Evolutionary conservation across 129 eudicot genomes (phyloP), one percentile per base, ranked within the genome.

Genomic region (Pittosporum tobira): DNA sequence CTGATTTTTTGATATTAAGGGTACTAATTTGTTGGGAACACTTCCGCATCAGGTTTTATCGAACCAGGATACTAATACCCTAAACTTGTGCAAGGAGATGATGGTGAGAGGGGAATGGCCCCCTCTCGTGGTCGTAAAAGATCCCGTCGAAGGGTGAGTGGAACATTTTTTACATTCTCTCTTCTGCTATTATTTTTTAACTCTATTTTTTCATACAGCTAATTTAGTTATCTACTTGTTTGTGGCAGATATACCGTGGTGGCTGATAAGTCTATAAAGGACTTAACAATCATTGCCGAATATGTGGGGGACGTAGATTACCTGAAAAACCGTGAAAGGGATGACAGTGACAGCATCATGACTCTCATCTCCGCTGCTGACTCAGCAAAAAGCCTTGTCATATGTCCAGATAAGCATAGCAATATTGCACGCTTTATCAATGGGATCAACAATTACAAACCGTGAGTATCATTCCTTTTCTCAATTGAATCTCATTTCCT

Each of bases 311-410:
- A 88, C 74, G 94, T 88, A 68, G 96, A 88, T 70, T 84, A 73
- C 77, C 70, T 84, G 11, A 48, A 57, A n/a, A 79, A 66, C 12
- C 75, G 89, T 1, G 89, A 88, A 66, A 56, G 71, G 42, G 96
- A 88, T 66, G 94, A 73, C 34, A 94, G 96, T 24, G 96, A 88
- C 58, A 88, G 96, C 72, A 84, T 81, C 71, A 88, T 88, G 96
- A 84, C 96, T 50, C 93, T 88, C 62, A 58, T 88, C 51, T 73
- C 57, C 26, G 89, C 94, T 45, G 52, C 76, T 24, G 64, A 84
- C 51, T 59, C 84, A 67, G 73, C 82, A 12, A 75, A 84, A 45
- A 75, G 79, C 65, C 89, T 88, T 1, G 96, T 88, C 5, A 67
- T 88, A 31, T 88, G 96, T 52, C 96, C 96, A 0, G 96, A 88